Evolutionary conservation across 73 alveolate species (phyloP).

Genomic region (Blepharisma stoltei): DNA sequence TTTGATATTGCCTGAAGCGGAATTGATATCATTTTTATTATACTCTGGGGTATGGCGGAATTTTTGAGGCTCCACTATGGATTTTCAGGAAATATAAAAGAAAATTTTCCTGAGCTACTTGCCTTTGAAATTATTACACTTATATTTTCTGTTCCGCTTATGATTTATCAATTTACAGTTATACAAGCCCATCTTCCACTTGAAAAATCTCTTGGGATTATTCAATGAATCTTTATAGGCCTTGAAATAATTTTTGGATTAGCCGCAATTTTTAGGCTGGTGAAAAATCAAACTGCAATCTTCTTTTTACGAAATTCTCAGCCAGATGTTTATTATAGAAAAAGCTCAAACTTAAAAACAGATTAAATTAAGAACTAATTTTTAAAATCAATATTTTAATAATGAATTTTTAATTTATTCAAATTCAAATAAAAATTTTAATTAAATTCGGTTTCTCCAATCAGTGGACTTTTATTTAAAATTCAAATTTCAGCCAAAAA

Average conservation of each 20-base stretch:
- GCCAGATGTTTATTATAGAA: slow-evolving; percentile 9
- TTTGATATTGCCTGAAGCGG: background rate
- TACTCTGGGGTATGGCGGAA: slow-evolving; percentile 21
- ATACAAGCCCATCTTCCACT: background rate
- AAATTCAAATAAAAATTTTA: no score
- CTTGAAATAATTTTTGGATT: slow-evolving; percentile 23
- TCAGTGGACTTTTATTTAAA: no score
- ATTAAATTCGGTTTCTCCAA: no score
- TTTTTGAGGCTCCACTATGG: slow-evolving; percentile 10
- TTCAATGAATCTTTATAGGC: slow-evolving; percentile 3
- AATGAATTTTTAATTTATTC: no score
- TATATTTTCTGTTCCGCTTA: background rate
- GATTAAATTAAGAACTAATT: no score
- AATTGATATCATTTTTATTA: background rate
- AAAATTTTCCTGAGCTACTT: slow-evolving; percentile 3
- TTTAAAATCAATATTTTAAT: no score
- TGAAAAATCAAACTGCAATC: slow-evolving; percentile 23
- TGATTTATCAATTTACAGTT: background rate
- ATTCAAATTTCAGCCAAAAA: no score
- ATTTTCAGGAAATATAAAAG: slow-evolving; percentile 9
- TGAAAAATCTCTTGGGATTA: slow-evolving; percentile 6
- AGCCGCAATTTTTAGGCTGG: slow-evolving; percentile 4
- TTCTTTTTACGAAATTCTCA: slow-evolving; percentile 15
- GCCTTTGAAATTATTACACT: slow-evolving; percentile 3
- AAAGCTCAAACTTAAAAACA: no score